Base-by-base conservation (phyloP, 176 grass and related monocot genomes). In the Echinochloa phyllopogon region DNA sequence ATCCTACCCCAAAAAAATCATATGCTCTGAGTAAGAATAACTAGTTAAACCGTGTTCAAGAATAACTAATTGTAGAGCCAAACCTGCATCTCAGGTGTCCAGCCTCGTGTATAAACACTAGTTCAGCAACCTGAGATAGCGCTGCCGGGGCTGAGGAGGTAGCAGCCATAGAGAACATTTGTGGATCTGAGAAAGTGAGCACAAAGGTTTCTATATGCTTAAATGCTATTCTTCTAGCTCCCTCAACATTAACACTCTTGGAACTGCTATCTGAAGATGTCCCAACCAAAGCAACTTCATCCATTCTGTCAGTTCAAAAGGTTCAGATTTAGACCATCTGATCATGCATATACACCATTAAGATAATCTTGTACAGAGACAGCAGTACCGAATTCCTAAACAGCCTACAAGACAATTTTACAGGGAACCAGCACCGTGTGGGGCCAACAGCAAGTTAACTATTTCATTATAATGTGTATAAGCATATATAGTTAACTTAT, bases 31-130 rank as follows among this genome's bases (percentile, higher is more conserved):
- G 42, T 39, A 60, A 76, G 40, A 72, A 66, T 40, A 61, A 33
- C 53, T 23, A 76, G 10, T 10, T 65, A 57, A 76, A 49, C 27
- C 50, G 29, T 33, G 29, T 33, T 33, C 29, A 33, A 33, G 29
- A 33, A 33, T 1, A 77, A 48, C 16, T 59, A 64, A 86, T 61
- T 63, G 69, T 70, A 84, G 84, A 83, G 72, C 17, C 55, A 71
- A 83, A 99, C 94, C 94, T 99, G 97, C 97, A 99, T 99, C 97
- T 94, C 70, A 99, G 79, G 66, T 99, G 94, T 42, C 97, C 97
- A 76, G 97, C 97, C 92, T 99, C 97, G 42, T 99, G 88, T 89
- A 99, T 99, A 76, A 90, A 94, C 48, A 92, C 92, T 48, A 84
- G 81, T 80, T 96, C 94, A 39, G 93, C 94, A 89, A 96, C 90